phyloP scores from a whole-genome alignment of 805 yeast species.

The Sugiyamaella chiloensis region DNA sequence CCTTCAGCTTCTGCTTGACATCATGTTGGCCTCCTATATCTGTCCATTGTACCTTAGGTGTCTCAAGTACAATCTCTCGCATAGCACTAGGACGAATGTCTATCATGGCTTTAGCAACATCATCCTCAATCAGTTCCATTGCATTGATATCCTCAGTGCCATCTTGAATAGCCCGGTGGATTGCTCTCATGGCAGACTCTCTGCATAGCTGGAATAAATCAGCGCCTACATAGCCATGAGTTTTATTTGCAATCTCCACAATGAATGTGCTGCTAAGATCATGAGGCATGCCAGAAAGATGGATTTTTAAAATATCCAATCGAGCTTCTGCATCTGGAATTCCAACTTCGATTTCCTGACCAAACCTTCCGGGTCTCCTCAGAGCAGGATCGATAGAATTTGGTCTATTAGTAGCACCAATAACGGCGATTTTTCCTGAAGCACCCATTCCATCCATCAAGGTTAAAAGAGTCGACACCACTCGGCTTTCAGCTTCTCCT shows the following conservation, averaged over 20 bases:
- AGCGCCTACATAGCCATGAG: constrained; percentile 98
- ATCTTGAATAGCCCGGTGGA: constrained; percentile 51
- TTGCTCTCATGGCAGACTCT: constrained; percentile 83
- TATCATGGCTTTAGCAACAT: constrained; percentile 66
- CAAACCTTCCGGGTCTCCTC: constrained; percentile 85
- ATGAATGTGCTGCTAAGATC: constrained; percentile 54
- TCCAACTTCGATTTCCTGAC: constrained; percentile 84
- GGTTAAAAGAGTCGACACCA: constrained; percentile 83
- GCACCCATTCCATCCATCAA: constrained; percentile 99
- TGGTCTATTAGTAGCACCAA: constrained; percentile 92
- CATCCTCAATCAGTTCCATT: constrained; percentile 49
- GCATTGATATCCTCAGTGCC: constrained; percentile 25
- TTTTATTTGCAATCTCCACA: constrained; percentile 61
- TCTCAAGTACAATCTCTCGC: constrained; percentile 91
- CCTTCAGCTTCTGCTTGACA: constrained; percentile 74
- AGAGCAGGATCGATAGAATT: constrained; percentile 82
- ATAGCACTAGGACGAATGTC: constrained; percentile 95
- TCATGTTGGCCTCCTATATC: constrained; percentile 95
- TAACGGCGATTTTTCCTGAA: constrained; percentile 81
- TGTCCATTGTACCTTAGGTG: constrained; percentile 89
- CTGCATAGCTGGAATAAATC: constrained; percentile 84
- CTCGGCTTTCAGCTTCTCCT: constrained; percentile 86
- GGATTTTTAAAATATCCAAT: constrained; percentile 62
- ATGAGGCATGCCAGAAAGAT: constrained; percentile 59
- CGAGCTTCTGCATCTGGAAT: constrained; percentile 87